These are phyloP conservation scores for Fusarium incarnatum DNA, from an alignment of 2,329 filamentous ascomycete genomes.

Conservation along the genomic window DNA sequence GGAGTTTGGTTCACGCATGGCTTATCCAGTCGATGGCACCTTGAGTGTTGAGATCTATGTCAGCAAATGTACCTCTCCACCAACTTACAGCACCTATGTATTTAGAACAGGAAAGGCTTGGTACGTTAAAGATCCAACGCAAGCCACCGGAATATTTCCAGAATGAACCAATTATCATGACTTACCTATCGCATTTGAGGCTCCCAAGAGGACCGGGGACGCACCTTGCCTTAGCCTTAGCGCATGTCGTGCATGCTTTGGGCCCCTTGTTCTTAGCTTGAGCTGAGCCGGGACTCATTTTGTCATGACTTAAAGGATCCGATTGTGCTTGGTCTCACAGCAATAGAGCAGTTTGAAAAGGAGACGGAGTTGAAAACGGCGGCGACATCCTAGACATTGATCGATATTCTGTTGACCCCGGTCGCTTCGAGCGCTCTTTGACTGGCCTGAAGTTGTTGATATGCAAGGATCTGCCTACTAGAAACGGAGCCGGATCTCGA, in stretches of 20 bases:
- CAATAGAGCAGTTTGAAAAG: constrained; percentile 35
- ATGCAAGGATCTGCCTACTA: constrained; percentile 26
- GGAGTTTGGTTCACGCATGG: constrained; percentile 60
- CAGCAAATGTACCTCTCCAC: constrained; percentile 22
- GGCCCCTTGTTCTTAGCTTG: constrained; percentile 56
- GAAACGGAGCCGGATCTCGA: constrained; percentile 44
- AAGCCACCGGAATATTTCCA: not conserved
- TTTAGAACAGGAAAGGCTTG: not conserved
- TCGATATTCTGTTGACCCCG: constrained; percentile 23
- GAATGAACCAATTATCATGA: constrained; percentile 22
- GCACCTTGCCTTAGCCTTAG: constrained; percentile 64
- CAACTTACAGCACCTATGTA: constrained; percentile 8
- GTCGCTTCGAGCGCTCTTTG: constrained; percentile 32
- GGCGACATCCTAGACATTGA: constrained; percentile 28
- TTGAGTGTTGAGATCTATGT: constrained; percentile 40
- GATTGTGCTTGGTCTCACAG: constrained; percentile 11
- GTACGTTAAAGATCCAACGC: not conserved
- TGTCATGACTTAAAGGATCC: constrained; percentile 32
- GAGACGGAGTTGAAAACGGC: constrained; percentile 38
- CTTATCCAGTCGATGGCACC: constrained; percentile 62
- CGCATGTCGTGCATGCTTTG: constrained; percentile 63
- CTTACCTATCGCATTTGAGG: constrained; percentile 62
- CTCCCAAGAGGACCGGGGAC: constrained; percentile 55
- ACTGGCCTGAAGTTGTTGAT: constrained; percentile 28
- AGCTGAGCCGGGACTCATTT: constrained; percentile 35